Conservation (phyloP, 331 rosid genomes). For the Malus hybrid region DNA sequence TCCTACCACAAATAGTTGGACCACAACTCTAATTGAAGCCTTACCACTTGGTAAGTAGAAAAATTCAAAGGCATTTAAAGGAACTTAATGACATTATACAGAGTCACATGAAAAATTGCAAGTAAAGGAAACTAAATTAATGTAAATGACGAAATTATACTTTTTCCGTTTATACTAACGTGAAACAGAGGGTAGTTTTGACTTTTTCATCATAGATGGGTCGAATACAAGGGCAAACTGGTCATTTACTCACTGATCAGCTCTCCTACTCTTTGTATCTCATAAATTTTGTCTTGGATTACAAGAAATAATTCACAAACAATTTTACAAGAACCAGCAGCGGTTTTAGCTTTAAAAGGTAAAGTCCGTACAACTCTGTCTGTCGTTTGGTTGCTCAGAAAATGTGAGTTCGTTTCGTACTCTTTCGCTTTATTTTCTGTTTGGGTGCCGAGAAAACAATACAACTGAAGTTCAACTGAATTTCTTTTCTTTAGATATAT, state of each 20-base stretch:
- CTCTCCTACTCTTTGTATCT: not conserved
- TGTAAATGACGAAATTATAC: no score
- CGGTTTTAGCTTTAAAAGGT: not conserved
- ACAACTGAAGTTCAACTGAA: not conserved
- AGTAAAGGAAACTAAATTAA: no score
- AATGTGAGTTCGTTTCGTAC: not conserved
- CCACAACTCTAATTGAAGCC: no score
- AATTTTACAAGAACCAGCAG: not conserved
- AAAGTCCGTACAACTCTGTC: not conserved
- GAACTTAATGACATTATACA: no score
- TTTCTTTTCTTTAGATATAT: not conserved
- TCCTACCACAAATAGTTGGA: no score
- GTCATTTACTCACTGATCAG: not conserved
- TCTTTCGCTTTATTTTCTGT: not conserved
- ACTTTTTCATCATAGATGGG: not conserved
- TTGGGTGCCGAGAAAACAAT: conserved; percentile 9
- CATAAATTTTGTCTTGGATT: not conserved
- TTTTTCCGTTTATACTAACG: no score
- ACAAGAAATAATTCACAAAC: not conserved
- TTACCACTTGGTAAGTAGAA: no score
- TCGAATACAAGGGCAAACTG: not conserved
- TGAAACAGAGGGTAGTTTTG: not conserved
- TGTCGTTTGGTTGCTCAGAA: not conserved
- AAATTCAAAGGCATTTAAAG: no score
- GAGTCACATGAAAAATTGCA: no score